Evolutionary conservation across 371 early-diverging fungal species (phyloP), one percentile per base, ranked within the genome.

Genomic region (Lichtheimia hyalospora): DNA sequence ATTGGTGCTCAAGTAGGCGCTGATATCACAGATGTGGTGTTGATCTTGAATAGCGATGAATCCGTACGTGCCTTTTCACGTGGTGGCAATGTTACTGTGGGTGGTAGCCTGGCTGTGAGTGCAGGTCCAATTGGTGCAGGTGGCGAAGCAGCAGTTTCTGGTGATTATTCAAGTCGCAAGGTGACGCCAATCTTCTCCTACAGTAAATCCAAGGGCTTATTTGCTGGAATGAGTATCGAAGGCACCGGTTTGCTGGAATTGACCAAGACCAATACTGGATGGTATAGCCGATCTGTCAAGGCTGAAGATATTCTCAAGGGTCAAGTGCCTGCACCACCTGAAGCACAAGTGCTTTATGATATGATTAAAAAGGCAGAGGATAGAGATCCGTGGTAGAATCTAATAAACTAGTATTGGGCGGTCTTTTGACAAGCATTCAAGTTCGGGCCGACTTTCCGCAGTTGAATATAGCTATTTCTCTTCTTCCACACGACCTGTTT

Each of bases 1-100:
- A 86, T 91, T 56, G 93, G 93, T 34, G 87, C 87, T 0, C 86
- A 89, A 70, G 83, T 89, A 46, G 93, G 94, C 25, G 92, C 91
- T n/a, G 92, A 93, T 63, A 64, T 92, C 25, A 91, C 92, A 13
- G 90, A 92, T 54, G 82, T 89, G 65, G 86, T 93, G 34, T 73
- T 92, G 40, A 79, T 92, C 52, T 71, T 93, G 40, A 93, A 91
- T 71, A 90, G 92, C 2, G 84, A 83, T 13, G 89, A 84, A 53
- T 91, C 93, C 15, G 92, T 94, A 18, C 75, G 83, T 41, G 92
- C 94, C 0, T 92, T 92, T 58, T 68, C 72, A 16, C 76, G 80
- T 50, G 89, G 86, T n/a, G 90, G 90, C 27, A 92, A 92, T 63
- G 66, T 92, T 0, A 91, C 90, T 5, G 64, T 91, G 14, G 91